phyloP scores from a whole-genome alignment of 441 rosid species.

The Syzygium syzygioides region DNA sequence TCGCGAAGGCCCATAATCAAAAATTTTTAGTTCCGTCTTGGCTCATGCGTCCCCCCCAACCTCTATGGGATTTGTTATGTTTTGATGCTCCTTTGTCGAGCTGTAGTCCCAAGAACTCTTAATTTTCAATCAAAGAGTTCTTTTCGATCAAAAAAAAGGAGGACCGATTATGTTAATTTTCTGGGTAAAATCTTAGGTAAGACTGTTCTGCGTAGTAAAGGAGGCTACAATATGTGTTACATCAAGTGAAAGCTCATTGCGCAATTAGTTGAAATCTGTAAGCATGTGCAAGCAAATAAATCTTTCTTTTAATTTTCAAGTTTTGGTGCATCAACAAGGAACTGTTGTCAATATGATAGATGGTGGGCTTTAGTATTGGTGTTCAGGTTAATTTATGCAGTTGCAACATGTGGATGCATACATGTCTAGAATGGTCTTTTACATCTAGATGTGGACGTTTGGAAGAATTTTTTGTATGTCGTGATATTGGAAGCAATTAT shows the following conservation, averaged over 20 bases:
- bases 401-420: background rate
- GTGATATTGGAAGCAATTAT: background rate
- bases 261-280: background rate
- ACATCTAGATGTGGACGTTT: background rate
- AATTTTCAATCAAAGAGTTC: too few relatives aligned
- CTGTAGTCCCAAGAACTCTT: too few relatives aligned
- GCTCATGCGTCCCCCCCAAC: too few relatives aligned
- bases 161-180: accelerated
- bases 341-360: background rate
- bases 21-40: too few relatives aligned
- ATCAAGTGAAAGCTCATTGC: background rate
- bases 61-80: too few relatives aligned
- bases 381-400: background rate
- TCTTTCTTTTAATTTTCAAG: background rate
- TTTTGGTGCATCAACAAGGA: background rate
- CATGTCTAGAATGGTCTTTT: background rate
- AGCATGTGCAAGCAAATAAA: background rate
- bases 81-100: too few relatives aligned
- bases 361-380: background rate
- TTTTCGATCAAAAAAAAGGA: too few relatives aligned
- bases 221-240: background rate
- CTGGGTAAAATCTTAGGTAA: background rate
- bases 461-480: background rate
- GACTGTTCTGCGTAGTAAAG: background rate
- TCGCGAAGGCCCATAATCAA: too few relatives aligned